phyloP scores from a whole-genome alignment of 2,329 filamentous ascomycete genomes.

The Diaporthe sp. region DNA sequence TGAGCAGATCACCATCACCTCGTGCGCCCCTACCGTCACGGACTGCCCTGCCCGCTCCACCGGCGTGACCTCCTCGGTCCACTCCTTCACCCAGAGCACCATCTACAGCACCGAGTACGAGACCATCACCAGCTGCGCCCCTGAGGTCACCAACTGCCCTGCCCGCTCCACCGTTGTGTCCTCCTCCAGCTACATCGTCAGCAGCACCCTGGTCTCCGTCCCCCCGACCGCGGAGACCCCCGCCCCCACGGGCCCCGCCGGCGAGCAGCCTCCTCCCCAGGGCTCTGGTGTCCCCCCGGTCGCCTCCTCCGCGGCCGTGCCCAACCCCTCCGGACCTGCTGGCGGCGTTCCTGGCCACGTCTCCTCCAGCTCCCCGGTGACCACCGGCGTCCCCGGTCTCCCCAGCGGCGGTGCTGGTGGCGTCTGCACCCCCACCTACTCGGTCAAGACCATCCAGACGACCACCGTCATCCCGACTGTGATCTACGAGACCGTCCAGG shows the following conservation, averaged over 20 bases:
- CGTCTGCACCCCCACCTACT: slow-evolving; percentile 48
- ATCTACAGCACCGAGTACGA: slow-evolving; percentile 68
- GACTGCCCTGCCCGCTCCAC: slow-evolving; percentile 57
- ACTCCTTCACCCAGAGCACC: slow-evolving; percentile 70
- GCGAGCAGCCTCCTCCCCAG: slow-evolving; percentile 24
- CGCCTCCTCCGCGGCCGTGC: slow-evolving; percentile 36
- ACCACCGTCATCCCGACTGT: slow-evolving; percentile 66
- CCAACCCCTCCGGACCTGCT: slow-evolving; percentile 33
- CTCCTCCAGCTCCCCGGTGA: slow-evolving; percentile 32
- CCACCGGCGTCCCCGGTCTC: slow-evolving; percentile 34
- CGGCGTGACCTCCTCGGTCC: slow-evolving; percentile 63
- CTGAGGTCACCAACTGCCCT: slow-evolving; percentile 64
- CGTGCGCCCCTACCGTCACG: slow-evolving; percentile 64
- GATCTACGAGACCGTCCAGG: slow-evolving; percentile 59
- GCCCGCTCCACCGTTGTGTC: slow-evolving; percentile 45
- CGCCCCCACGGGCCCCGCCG: slow-evolving; percentile 38
- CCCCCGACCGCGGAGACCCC: slow-evolving; percentile 46
- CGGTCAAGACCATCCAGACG: slow-evolving; percentile 65
- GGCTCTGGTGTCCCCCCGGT: slow-evolving; percentile 34
- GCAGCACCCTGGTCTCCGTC: slow-evolving; percentile 49
- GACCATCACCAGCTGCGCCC: slow-evolving; percentile 70
- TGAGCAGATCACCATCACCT: slow-evolving; percentile 70
- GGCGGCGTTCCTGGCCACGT: slow-evolving; percentile 19
- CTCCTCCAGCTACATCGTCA: slow-evolving; percentile 50
- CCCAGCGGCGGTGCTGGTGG: slow-evolving; percentile 40